Evolutionary conservation across 2,329 filamentous ascomycete genomes (phyloP).

Genomic region (Alternaria arborescens): DNA sequence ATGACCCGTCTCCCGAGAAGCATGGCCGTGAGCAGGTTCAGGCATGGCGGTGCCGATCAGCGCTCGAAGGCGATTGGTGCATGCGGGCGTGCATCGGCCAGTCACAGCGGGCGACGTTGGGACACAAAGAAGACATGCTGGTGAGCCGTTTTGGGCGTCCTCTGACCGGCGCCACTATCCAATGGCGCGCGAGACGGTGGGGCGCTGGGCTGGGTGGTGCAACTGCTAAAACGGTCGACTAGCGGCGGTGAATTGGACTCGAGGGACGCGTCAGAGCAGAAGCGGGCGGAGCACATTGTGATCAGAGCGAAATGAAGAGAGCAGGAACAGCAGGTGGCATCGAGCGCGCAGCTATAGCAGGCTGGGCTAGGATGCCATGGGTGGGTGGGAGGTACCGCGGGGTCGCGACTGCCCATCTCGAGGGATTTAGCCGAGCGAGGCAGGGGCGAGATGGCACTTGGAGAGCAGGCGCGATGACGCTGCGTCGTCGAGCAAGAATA

Average conservation of each 20-base stretch:
- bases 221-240: slow-evolving; percentile 48
- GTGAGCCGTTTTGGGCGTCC: slow-evolving; percentile 42
- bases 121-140: slow-evolving; percentile 21
- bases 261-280: slow-evolving; percentile 37
- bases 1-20: slow-evolving; percentile 37
- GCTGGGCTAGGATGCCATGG: slow-evolving; percentile 16
- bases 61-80: slow-evolving; percentile 27
- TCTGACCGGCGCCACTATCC: slow-evolving; percentile 28
- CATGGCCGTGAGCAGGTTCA: slow-evolving; percentile 32
- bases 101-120: slow-evolving; percentile 34
- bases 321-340: slow-evolving; percentile 26
- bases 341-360: slow-evolving; percentile 27
- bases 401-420: slow-evolving; percentile 22
- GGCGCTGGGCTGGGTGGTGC: slow-evolving; percentile 36
- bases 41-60: slow-evolving; percentile 36
- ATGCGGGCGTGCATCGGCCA: slow-evolving; percentile 35
- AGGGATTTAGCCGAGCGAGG: slow-evolving; percentile 38
- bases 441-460: neutral
- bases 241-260: slow-evolving; percentile 37
- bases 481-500: neutral
- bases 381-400: slow-evolving; percentile 16
- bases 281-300: slow-evolving; percentile 27
- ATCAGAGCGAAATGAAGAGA: slow-evolving; percentile 34
- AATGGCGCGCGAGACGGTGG: slow-evolving; percentile 32
- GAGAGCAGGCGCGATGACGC: slow-evolving; percentile 8